Conservation (phyloP, 78 protist genomes). For the Emiliania huxleyi region DNA sequence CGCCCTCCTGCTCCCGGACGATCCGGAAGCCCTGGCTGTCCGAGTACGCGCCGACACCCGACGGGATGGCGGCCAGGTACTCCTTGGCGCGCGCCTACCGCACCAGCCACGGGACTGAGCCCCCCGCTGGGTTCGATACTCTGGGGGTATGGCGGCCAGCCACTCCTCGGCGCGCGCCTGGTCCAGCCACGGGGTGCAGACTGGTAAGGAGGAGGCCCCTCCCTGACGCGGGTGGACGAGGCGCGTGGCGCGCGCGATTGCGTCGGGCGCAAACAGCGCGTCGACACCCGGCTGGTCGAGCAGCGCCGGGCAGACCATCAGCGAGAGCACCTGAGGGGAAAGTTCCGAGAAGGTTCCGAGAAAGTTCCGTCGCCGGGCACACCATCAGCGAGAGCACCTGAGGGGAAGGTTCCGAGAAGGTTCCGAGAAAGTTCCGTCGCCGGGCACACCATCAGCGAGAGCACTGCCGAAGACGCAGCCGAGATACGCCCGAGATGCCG, state of each 20-base stretch:
- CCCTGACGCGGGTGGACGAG: too few relatives aligned
- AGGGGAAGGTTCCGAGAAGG: too few relatives aligned
- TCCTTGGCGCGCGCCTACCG: too few relatives aligned
- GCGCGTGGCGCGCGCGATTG: slow-evolving; percentile 67
- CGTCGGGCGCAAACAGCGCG: slow-evolving; percentile 81
- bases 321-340: slow-evolving; percentile 84
- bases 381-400: slow-evolving; percentile 70
- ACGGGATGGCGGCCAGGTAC: neutral
- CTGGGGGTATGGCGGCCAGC: too few relatives aligned
- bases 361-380: slow-evolving; percentile 2
- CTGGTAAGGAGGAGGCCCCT: too few relatives aligned
- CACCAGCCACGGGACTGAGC: too few relatives aligned
- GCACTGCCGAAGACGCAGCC: slow-evolving; percentile 92
- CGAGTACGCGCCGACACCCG: slow-evolving; percentile 88
- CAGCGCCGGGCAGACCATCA: neutral
- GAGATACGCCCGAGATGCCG: too few relatives aligned
- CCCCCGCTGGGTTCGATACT: too few relatives aligned
- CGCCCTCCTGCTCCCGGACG: slow-evolving; percentile 58
- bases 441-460: slow-evolving; percentile 1
- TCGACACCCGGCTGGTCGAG: neutral
- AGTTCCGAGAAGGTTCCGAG: too few relatives aligned
- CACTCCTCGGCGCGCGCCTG: too few relatives aligned
- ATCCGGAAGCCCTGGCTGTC: slow-evolving; percentile 81
- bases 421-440: too few relatives aligned
- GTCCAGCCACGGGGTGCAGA: too few relatives aligned